Percentiles rank a stretch among this genome's conserved stretches.
Evolutionary conservation across 148 eudicot species (phyloP).

Genomic region (Hydrangea macrophylla): DNA sequence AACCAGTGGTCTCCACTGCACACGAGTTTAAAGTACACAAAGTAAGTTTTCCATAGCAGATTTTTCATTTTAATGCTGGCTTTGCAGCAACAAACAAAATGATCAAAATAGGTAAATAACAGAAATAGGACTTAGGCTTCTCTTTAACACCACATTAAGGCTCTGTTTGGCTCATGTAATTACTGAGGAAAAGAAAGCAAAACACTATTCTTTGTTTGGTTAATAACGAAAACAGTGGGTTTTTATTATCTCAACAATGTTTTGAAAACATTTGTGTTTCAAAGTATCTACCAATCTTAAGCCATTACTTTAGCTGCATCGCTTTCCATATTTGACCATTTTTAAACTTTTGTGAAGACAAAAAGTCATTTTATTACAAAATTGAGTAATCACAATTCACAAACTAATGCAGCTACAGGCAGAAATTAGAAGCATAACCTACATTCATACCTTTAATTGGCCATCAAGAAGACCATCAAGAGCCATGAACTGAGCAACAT

Average conservation of each 20-base stretch:
- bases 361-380: too few species aligned
- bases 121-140: background rate
- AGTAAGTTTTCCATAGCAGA: background rate
- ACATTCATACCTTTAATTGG: slow-evolving; percentile 55
- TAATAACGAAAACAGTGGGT: too few species aligned
- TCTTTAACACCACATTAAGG: background rate
- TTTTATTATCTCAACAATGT: background rate
- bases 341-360: too few species aligned
- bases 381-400: background rate
- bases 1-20: slow-evolving; percentile 96
- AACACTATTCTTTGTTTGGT: too few species aligned
- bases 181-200: too few species aligned
- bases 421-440: background rate
- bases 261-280: background rate
- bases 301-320: too few species aligned
- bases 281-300: too few species aligned
- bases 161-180: too few species aligned
- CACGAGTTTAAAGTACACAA: background rate
- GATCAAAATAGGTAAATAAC: background rate
- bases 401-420: background rate
- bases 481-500: slow-evolving; percentile 92
- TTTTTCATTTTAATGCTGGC: too few species aligned
- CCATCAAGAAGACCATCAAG: slow-evolving; percentile 94
- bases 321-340: too few species aligned
- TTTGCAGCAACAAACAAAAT: background rate